These are phyloP conservation scores for Moesziomyces sp. DNA, from an alignment of 1,284 basidiomycete species.

Conservation along the genomic window DNA sequence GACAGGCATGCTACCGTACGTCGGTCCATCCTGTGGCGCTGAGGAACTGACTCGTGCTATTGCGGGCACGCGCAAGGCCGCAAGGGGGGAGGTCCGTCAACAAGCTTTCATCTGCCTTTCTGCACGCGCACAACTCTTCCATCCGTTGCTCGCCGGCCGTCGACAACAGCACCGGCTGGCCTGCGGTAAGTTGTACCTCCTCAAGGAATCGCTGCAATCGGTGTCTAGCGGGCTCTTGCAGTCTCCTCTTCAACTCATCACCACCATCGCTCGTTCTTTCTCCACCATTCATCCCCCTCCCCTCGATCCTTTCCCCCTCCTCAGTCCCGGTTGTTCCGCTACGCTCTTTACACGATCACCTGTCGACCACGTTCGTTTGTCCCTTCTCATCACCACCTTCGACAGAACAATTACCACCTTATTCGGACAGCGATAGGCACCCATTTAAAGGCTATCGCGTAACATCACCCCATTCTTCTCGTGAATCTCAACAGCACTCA, in stretches of 20 bases:
- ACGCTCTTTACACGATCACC: background rate
- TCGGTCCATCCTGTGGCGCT: background rate
- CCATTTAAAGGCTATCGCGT: background rate
- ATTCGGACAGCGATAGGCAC: background rate
- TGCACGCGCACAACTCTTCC: background rate
- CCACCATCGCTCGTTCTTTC: background rate
- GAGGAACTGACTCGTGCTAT: background rate
- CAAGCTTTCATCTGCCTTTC: background rate
- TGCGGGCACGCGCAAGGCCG: background rate
- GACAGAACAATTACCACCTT: background rate
- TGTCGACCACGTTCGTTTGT: constrained; percentile 11
- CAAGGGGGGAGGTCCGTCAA: too few species aligned
- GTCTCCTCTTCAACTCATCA: background rate
- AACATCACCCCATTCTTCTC: too few species aligned
- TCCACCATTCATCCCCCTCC: background rate
- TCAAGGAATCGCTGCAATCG: too few species aligned
- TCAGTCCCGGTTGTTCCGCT: background rate
- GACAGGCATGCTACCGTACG: background rate
- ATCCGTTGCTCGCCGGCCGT: background rate
- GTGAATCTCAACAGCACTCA: background rate
- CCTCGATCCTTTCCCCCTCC: background rate
- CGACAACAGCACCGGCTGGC: too few species aligned
- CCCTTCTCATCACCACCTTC: background rate
- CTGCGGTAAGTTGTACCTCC: too few species aligned
- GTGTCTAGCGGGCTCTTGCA: background rate